A percentile compares a stretch with the other conserved stretches of the same genome.
phyloP scores from a whole-genome alignment of 176 grass and related monocot genomes.

The Ananas comosus region DNA sequence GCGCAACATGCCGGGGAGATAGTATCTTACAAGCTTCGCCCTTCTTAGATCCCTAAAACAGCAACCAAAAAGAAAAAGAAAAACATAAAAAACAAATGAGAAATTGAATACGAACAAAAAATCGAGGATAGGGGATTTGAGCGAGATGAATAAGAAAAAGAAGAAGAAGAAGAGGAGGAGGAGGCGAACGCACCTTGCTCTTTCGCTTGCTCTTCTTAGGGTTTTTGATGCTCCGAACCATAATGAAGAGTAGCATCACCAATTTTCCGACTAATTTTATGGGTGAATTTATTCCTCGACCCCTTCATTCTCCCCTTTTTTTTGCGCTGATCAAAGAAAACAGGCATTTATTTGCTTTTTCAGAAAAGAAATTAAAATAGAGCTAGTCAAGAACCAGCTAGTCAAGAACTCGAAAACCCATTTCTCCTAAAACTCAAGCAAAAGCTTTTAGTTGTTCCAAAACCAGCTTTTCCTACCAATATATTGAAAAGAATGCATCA shows the following conservation, averaged over 20 bases:
- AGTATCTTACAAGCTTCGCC: too few relatives aligned
- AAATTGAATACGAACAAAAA: neutral
- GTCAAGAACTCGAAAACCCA: neutral
- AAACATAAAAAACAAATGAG: neutral
- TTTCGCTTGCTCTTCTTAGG: conserved; percentile 44
- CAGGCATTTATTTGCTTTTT: neutral
- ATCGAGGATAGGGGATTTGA: neutral
- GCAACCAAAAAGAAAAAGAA: neutral
- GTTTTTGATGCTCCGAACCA: conserved; percentile 40
- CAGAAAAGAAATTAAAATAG: neutral
- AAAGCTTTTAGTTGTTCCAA: neutral
- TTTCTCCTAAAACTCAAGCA: neutral
- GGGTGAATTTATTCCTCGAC: conserved; percentile 46
- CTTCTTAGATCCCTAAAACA: conserved; percentile 22
- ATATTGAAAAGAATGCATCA: neutral
- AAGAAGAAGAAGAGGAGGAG: neutral
- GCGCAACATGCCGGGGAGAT: too few relatives aligned
- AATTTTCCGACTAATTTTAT: conserved; percentile 62
- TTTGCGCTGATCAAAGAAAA: conserved; percentile 36
- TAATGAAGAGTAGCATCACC: conserved; percentile 74
- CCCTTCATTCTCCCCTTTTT: conserved; percentile 64
- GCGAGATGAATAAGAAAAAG: neutral
- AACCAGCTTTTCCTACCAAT: neutral
- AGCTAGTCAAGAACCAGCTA: neutral
- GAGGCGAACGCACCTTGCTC: conserved; percentile 33